These are phyloP conservation scores for Haplosporangium gracile DNA, from an alignment of 192 early-diverging fungal species.

Conservation along the genomic window DNA sequence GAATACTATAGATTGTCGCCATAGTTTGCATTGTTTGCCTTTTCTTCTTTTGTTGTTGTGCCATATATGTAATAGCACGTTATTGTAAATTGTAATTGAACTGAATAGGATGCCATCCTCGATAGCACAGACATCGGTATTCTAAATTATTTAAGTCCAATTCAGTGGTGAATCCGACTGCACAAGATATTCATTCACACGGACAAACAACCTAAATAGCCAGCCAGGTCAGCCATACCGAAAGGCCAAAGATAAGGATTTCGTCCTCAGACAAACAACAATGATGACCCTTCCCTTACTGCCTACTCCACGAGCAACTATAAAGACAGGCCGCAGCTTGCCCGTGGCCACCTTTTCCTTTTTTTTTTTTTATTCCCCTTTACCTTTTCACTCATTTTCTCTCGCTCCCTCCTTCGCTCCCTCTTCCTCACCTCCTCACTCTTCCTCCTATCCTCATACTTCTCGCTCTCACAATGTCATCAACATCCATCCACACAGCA, in stretches of 20 bases:
- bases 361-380: not conserved
- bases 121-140: not conserved
- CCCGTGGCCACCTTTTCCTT: not conserved
- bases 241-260: slow-evolving; percentile 24
- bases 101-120: not conserved
- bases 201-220: not conserved
- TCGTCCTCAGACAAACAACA: not conserved
- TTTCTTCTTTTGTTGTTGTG: not conserved
- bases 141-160: not conserved
- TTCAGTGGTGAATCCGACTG: slow-evolving; percentile 7
- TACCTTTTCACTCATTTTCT: not conserved
- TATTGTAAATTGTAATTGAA: not conserved
- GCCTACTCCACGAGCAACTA: not conserved
- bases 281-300: too few species aligned
- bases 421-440: not conserved
- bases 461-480: not conserved
- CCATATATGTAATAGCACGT: not conserved
- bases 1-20: not conserved
- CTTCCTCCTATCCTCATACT: slow-evolving; percentile 5
- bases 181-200: not conserved
- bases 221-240: not conserved
- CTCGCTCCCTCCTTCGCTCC: not conserved
- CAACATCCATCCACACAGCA: slow-evolving; percentile 49
- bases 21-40: not conserved
- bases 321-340: slow-evolving; percentile 6